Evolutionary conservation across 495 filamentous ascomycete species (phyloP).

Genomic region (Diplogelasinospora grovesii): DNA sequence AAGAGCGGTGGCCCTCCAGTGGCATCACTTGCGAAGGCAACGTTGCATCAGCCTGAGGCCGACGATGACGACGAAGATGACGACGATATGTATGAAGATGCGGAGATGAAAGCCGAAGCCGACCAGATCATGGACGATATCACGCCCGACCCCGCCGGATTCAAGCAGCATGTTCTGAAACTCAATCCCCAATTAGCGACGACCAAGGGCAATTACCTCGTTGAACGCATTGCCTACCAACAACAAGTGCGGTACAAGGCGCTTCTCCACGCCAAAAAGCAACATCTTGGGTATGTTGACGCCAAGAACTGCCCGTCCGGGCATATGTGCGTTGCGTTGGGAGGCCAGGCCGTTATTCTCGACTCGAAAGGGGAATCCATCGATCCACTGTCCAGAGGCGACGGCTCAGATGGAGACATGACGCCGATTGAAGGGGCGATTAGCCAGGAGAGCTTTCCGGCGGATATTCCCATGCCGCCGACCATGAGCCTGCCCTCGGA

Average conservation of each 20-base stretch:
- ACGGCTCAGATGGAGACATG: conserved; percentile 56
- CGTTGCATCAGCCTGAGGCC: conserved; percentile 17
- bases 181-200: conserved; percentile 54
- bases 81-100: conserved; percentile 46
- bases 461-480: conserved; percentile 76
- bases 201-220: conserved; percentile 52
- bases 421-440: conserved; percentile 61
- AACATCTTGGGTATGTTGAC: conserved; percentile 55
- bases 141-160: conserved; percentile 68
- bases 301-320: conserved; percentile 52
- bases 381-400: conserved; percentile 39
- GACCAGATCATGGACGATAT: conserved; percentile 47
- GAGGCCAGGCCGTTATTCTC: conserved; percentile 45
- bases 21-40: conserved; percentile 39
- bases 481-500: conserved; percentile 73
- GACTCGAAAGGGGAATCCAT: conserved; percentile 34
- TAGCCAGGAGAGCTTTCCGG: conserved; percentile 62
- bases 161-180: conserved; percentile 65
- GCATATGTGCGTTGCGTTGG: conserved; percentile 56
- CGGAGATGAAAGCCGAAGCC: conserved; percentile 39
- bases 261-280: conserved; percentile 63
- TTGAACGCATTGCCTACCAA: conserved; percentile 78
- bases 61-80: conserved; percentile 38
- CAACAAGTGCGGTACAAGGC: conserved; percentile 74
- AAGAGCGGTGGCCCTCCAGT: conserved; percentile 55